These are phyloP conservation scores for Lavandula angustifolia DNA, from an alignment of 257 asterid genomes.

Conservation along the genomic window DNA sequence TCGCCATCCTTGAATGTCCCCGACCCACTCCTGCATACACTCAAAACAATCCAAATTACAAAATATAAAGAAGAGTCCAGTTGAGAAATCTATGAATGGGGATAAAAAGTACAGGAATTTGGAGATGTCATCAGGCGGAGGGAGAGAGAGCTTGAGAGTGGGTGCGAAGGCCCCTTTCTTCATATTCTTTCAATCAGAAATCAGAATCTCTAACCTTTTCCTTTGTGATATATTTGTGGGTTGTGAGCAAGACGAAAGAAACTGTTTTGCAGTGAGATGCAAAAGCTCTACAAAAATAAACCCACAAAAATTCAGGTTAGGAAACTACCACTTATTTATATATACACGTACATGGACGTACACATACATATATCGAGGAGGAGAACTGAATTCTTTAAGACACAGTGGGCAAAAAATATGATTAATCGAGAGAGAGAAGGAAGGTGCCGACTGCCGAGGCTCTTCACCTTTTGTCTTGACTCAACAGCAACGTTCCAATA, in stretches of 20 bases:
- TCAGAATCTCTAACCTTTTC: background rate
- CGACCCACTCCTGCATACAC: constrained; percentile 67
- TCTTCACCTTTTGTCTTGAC: constrained; percentile 1
- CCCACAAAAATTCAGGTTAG: constrained; percentile 32
- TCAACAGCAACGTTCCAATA: background rate
- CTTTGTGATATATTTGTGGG: constrained; percentile 13
- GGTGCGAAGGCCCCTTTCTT: constrained; percentile 81
- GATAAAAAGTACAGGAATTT: constrained; percentile 67
- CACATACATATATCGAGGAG: background rate
- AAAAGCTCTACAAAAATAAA: constrained; percentile 20
- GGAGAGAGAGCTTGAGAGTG: constrained; percentile 82
- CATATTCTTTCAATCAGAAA: constrained; percentile 35
- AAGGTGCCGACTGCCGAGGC: constrained; percentile 19
- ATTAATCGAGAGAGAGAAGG: constrained; percentile 10
- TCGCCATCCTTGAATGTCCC: constrained; percentile 98
- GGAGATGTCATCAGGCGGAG: constrained; percentile 91
- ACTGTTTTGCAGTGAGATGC: constrained; percentile 23
- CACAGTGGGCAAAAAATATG: constrained; percentile 3
- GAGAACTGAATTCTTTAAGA: constrained; percentile 1
- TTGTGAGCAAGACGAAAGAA: constrained; percentile 20
- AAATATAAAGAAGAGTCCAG: background rate
- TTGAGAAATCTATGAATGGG: background rate
- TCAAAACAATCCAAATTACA: constrained; percentile 30
- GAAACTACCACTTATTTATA: constrained; percentile 24
- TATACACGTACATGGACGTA: too few species aligned